A percentile compares a stretch with the other conserved stretches of the same genome.
These are phyloP conservation scores for Ganoderma sinense DNA, from an alignment of 1,284 basidiomycete species.

Conservation along the genomic window DNA sequence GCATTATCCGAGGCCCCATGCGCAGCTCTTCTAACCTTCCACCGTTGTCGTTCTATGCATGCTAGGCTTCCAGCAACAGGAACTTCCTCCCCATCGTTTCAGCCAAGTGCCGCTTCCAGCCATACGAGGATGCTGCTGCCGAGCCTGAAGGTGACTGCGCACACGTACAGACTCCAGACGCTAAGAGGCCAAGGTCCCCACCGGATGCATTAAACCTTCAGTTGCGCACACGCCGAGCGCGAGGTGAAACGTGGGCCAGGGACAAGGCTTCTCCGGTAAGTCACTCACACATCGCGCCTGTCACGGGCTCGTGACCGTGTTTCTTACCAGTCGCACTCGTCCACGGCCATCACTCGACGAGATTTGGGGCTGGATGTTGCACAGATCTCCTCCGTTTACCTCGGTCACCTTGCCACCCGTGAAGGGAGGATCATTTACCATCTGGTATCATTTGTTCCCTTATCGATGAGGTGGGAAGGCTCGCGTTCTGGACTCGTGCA, in stretches of 20 bases:
- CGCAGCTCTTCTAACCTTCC: background rate
- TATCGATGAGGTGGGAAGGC: slow-evolving; percentile 1
- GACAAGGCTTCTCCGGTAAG: background rate
- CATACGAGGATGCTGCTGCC: background rate
- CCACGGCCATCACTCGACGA: background rate
- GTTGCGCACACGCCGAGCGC: background rate
- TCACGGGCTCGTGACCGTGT: slow-evolving; percentile 22
- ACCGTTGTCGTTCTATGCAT: background rate
- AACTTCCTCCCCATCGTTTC: background rate
- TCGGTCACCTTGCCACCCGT: slow-evolving; percentile 4
- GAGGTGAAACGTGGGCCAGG: background rate
- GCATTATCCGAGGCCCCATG: background rate
- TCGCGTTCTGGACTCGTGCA: background rate
- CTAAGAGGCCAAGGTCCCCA: background rate
- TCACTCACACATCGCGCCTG: slow-evolving; percentile 14
- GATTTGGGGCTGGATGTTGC: slow-evolving; percentile 4
- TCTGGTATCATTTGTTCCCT: slow-evolving; percentile 3
- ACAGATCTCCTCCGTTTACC: background rate
- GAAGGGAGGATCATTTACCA: background rate
- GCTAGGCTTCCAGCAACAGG: background rate
- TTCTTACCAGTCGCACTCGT: background rate
- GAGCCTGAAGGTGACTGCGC: background rate
- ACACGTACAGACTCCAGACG: background rate
- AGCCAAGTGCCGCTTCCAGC: background rate
- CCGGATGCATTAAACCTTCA: background rate